Evolutionary conservation across 768 basidiomycete genomes (phyloP).

Genomic region (Amanita pallidorosea): DNA sequence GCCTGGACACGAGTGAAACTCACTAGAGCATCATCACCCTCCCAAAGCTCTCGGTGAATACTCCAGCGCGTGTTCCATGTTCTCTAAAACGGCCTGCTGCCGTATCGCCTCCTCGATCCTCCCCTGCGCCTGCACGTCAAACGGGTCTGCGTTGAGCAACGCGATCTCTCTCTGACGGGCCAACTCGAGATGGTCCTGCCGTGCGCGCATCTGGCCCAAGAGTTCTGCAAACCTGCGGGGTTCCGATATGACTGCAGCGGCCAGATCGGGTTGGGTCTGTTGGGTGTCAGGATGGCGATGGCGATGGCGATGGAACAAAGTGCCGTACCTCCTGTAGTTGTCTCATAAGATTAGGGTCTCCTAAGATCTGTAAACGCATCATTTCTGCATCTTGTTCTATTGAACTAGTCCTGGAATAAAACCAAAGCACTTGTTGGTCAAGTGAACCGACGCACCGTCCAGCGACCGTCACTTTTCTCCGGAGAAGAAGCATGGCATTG

Average conservation of each 20-base stretch:
- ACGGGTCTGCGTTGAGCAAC: slow-evolving; percentile 78
- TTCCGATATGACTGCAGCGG: slow-evolving; percentile 53
- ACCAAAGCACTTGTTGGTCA: too few relatives aligned
- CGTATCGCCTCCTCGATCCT: slow-evolving; percentile 91
- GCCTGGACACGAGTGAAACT: slow-evolving; percentile 18
- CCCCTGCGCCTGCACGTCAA: slow-evolving; percentile 82
- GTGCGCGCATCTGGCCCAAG: slow-evolving; percentile 47
- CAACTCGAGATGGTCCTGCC: slow-evolving; percentile 42
- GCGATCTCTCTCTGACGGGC: slow-evolving; percentile 51
- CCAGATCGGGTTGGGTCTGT: slow-evolving; percentile 78
- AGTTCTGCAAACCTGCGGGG: slow-evolving; percentile 70
- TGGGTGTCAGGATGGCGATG: not conserved
- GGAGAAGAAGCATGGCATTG: slow-evolving; percentile 55
- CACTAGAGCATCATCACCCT: slow-evolving; percentile 96
- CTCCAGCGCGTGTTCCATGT: slow-evolving; percentile 89
- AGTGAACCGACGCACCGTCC: slow-evolving; percentile 22
- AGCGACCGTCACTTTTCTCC: slow-evolving; percentile 36
- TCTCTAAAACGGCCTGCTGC: slow-evolving; percentile 84
- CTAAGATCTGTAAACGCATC: slow-evolving; percentile 82
- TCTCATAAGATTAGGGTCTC: slow-evolving; percentile 71
- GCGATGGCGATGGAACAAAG: not conserved
- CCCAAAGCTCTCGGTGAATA: slow-evolving; percentile 87
- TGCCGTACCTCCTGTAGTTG: slow-evolving; percentile 50
- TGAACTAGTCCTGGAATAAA: slow-evolving; percentile 27
- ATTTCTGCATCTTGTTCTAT: slow-evolving; percentile 80